Evolutionary conservation across 2,329 filamentous ascomycete genomes (phyloP).

Genomic region (Curvularia lunata): DNA sequence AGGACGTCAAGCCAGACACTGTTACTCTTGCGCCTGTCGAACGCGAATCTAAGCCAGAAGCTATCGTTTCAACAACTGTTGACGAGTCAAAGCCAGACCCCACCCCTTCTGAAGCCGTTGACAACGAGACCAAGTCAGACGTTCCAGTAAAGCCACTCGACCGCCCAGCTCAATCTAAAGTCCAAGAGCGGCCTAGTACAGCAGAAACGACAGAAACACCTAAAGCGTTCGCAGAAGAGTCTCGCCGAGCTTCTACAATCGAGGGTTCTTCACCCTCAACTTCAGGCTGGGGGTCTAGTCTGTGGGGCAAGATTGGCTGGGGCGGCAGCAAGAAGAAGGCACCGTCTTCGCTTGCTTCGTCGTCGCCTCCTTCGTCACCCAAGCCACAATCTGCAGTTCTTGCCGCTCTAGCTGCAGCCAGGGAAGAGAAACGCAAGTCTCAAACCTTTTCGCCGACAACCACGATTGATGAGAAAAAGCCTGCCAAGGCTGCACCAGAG

Average conservation of each 20-base stretch:
- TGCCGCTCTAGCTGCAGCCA: constrained; percentile 15
- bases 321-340: constrained; percentile 35
- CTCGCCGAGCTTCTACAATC: constrained; percentile 8
- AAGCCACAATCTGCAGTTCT: constrained; percentile 17
- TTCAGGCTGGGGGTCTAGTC: constrained; percentile 34
- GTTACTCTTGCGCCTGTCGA: background rate
- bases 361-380: constrained; percentile 15
- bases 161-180: background rate
- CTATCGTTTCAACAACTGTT: background rate
- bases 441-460: constrained; percentile 1
- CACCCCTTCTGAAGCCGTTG: background rate
- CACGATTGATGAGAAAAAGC: constrained; percentile 10
- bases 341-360: constrained; percentile 17
- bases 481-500: background rate
- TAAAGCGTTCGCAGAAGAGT: constrained; percentile 9
- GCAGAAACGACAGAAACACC: constrained; percentile 7
- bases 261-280: constrained; percentile 15
- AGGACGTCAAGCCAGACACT: background rate
- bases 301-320: constrained; percentile 44
- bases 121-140: constrained; percentile 1
- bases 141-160: constrained; percentile 1
- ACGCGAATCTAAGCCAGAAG: background rate
- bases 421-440: constrained; percentile 14
- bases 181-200: constrained; percentile 9
- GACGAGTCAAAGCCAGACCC: constrained; percentile 11